Base-by-base conservation (phyloP, 352 stramenopile genomes). In the Globisporangium iwayamae region DNA sequence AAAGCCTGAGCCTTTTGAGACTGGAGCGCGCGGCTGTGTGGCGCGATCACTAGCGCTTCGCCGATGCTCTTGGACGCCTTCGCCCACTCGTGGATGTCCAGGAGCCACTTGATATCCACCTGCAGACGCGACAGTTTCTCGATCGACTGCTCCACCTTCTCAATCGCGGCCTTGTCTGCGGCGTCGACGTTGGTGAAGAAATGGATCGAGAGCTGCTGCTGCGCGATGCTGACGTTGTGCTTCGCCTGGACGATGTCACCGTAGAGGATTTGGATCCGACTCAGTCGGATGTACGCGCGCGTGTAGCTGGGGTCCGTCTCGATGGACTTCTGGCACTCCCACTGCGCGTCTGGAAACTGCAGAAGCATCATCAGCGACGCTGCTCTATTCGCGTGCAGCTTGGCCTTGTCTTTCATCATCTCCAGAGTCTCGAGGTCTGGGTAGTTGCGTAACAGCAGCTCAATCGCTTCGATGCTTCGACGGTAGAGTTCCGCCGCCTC, bases 321-420 rank as follows among this genome's bases (percentile, higher is more conserved):
- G 25, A 96, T 89, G 30, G 85, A 87, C 18, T 74, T 54, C 16
- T 73, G 61, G 38, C 81, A 89, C 69, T 96, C 87, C 0, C 78
- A 81, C 58, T 89, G 75, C 14, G 85, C 87, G 68, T 94, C 85
- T 8, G 65, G 48, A 14, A 91, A 78, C 62, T 90, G 79, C 70
- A 82, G 74, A 14, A 93, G 32, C 87, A 93, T 94, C 76, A 94
- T 90, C 32, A 91, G 63, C 6, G 80, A 87, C 14, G 87, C 87
- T 3, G 85, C 83, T 43, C 85, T 75, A 61, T 96, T 96, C 8
- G 82, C 75, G 51, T 94, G 84, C 14, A 94, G 64, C 62, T 93
- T 94, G 0, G 85, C 82, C 53, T 93, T 93, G 62, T 96, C 85
- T 4, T 83, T 81, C 66, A 73, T 65, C n/a, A 89, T 11, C 2